Conservation (phyloP, 108 stramenopile genomes). For the Conticribra weissflogii region DNA sequence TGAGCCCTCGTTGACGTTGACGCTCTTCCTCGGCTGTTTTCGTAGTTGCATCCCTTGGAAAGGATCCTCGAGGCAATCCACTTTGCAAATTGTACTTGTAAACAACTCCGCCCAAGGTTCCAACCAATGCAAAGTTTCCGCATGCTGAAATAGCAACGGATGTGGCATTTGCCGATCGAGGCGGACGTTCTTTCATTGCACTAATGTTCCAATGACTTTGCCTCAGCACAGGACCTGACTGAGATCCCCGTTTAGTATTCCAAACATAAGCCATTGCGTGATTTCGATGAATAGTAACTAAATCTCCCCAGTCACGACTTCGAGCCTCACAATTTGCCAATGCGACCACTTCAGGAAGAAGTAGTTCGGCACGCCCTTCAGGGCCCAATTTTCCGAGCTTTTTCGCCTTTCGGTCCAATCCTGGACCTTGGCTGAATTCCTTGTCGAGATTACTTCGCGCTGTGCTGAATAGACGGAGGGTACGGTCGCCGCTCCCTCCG, state of each 20-base stretch:
- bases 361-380: conserved; percentile 59
- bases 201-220: conserved; percentile 86
- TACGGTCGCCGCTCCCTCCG: conserved; percentile 65
- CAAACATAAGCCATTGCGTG: conserved; percentile 91
- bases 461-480: conserved; percentile 81
- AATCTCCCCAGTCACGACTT: conserved; percentile 84
- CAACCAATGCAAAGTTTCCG: conserved; percentile 93
- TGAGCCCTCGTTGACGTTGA: conserved; percentile 28
- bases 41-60: conserved; percentile 54
- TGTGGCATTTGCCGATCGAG: conserved; percentile 69
- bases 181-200: conserved; percentile 79
- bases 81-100: conserved; percentile 97
- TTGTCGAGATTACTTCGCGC: conserved; percentile 81
- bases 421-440: conserved; percentile 86
- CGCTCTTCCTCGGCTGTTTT: conserved; percentile 38
- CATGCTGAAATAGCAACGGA: conserved; percentile 78
- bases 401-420: conserved; percentile 73
- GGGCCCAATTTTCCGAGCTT: conserved; percentile 61
- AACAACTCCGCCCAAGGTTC: conserved; percentile 89
- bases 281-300: conserved; percentile 87
- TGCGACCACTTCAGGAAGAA: conserved; percentile 72
- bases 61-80: conserved; percentile 86
- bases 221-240: conserved; percentile 78
- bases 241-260: conserved; percentile 75
- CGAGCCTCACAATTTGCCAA: conserved; percentile 69